A percentile compares a stretch with the other conserved stretches of the same genome.
These are phyloP conservation scores for Monosporascus sp. DNA, from an alignment of 2,329 filamentous ascomycete genomes.

Conservation along the genomic window DNA sequence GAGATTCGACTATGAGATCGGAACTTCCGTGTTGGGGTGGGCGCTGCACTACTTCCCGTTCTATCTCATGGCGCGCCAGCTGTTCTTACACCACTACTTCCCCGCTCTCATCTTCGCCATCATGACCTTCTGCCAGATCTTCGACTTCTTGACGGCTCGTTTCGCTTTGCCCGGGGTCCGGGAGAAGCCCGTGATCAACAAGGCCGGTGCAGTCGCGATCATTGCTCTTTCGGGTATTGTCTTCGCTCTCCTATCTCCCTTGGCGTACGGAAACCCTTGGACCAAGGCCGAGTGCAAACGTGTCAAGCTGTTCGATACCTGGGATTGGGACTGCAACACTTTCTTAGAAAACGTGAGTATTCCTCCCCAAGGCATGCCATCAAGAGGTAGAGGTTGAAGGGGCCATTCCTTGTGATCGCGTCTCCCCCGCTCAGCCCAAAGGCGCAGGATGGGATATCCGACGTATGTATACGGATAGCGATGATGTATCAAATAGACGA, in stretches of 20 bases:
- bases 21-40: slow-evolving; percentile 86
- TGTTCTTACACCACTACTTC: slow-evolving; percentile 98
- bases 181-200: slow-evolving; percentile 68
- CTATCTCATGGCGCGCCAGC: slow-evolving; percentile 94
- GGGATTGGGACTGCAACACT: slow-evolving; percentile 98
- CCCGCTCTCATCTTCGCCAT: slow-evolving; percentile 94
- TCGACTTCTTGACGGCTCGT: slow-evolving; percentile 77
- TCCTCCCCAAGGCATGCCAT: slow-evolving; percentile 30
- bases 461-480: slow-evolving; percentile 1
- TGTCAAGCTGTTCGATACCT: slow-evolving; percentile 80
- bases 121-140: slow-evolving; percentile 80
- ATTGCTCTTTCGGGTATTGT: slow-evolving; percentile 67
- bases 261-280: slow-evolving; percentile 92
- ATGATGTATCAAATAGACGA: slow-evolving; percentile 3
- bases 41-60: slow-evolving; percentile 99
- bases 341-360: slow-evolving; percentile 80
- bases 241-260: slow-evolving; percentile 80
- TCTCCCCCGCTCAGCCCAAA: slow-evolving; percentile 3
- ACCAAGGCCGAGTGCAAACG: slow-evolving; percentile 80
- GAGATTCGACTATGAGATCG: slow-evolving; percentile 96
- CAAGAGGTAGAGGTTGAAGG: slow-evolving; percentile 24
- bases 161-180: slow-evolving; percentile 62
- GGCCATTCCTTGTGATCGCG: background rate
- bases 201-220: slow-evolving; percentile 66
- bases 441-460: slow-evolving; percentile 4